A percentile compares a stretch with the other conserved stretches of the same genome.
These are phyloP conservation scores for Canavalia ensiformis DNA, from an alignment of 306 rosid species.

Conservation along the genomic window DNA sequence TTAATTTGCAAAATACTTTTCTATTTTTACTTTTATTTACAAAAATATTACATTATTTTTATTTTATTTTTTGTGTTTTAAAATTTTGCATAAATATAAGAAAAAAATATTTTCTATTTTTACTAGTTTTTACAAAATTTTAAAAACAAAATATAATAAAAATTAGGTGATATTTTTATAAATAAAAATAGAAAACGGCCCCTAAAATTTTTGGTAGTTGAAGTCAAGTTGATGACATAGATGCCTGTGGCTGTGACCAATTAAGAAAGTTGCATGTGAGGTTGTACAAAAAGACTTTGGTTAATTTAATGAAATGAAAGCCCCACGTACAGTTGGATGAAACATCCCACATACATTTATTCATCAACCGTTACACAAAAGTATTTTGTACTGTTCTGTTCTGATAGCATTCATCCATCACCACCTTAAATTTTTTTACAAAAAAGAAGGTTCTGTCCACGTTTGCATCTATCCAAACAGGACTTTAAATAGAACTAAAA, in stretches of 20 bases:
- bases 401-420: slow-evolving; percentile 52
- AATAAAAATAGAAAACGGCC: too few species aligned
- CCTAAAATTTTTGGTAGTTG: too few species aligned
- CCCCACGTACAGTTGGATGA: slow-evolving; percentile 45
- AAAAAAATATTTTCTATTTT: too few species aligned
- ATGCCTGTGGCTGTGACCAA: background rate
- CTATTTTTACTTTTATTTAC: too few species aligned
- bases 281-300: slow-evolving; percentile 37
- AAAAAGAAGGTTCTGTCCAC: slow-evolving; percentile 50
- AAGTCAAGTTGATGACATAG: slow-evolving; percentile 35
- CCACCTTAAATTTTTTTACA: slow-evolving; percentile 28
- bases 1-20: too few species aligned
- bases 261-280: slow-evolving; percentile 62
- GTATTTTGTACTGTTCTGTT: slow-evolving; percentile 23
- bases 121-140: too few species aligned
- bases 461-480: slow-evolving; percentile 44
- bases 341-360: slow-evolving; percentile 47
- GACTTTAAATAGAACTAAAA: slow-evolving; percentile 45
- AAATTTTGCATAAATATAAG: too few species aligned
- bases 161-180: too few species aligned
- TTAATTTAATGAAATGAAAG: slow-evolving; percentile 16
- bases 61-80: too few species aligned
- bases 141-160: too few species aligned
- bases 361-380: slow-evolving; percentile 23
- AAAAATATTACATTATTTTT: too few species aligned